These are phyloP conservation scores for Neoconidiobolus thromboides DNA, from an alignment of 371 early-diverging fungal genomes.

Conservation along the genomic window DNA sequence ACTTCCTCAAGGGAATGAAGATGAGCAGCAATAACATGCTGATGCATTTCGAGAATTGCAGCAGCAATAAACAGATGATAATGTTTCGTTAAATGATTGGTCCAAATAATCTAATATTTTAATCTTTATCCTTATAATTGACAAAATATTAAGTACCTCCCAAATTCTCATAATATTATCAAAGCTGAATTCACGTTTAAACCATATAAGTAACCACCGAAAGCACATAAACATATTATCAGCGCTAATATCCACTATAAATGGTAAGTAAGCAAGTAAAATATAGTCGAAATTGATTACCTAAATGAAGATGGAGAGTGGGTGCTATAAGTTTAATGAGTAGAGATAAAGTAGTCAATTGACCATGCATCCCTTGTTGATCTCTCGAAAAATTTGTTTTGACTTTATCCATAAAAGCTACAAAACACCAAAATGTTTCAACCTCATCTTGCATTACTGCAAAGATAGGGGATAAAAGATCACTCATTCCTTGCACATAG, in stretches of 20 bases:
- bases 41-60: slow-evolving; percentile 66
- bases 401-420: slow-evolving; percentile 70
- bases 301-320: slow-evolving; percentile 47
- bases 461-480: slow-evolving; percentile 71
- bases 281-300: slow-evolving; percentile 12
- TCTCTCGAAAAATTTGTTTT: slow-evolving; percentile 60
- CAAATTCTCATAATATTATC: slow-evolving; percentile 60
- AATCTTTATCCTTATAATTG: not conserved
- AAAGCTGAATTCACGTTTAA: slow-evolving; percentile 86
- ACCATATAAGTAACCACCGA: slow-evolving; percentile 88
- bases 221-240: slow-evolving; percentile 81
- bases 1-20: slow-evolving; percentile 71
- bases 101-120: slow-evolving; percentile 41
- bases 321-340: slow-evolving; percentile 72
- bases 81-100: slow-evolving; percentile 54
- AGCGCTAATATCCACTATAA: slow-evolving; percentile 45
- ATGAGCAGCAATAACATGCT: slow-evolving; percentile 50
- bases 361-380: slow-evolving; percentile 77
- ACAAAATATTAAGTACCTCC: slow-evolving; percentile 32
- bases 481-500: slow-evolving; percentile 95
- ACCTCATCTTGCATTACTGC: slow-evolving; percentile 75
- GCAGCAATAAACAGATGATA: slow-evolving; percentile 78
- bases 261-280: not conserved
- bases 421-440: slow-evolving; percentile 82
- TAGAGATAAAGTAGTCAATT: slow-evolving; percentile 48